Evolutionary conservation across 306 rosid species (phyloP).

Genomic region (Carpinus viminea): DNA sequence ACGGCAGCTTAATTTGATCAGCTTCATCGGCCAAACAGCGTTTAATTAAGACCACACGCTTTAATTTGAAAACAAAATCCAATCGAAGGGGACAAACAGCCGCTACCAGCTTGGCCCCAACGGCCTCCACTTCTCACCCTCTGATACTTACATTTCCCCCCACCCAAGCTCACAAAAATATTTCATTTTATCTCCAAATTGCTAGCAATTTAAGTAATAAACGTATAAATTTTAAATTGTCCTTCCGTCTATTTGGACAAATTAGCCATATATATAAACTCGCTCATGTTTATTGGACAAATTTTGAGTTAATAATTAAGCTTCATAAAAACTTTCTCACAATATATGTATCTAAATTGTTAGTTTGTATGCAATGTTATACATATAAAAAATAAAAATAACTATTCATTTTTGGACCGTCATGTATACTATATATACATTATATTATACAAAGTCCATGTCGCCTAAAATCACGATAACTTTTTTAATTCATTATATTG

Average conservation of each 20-base stretch:
- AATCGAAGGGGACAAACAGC: constrained; percentile 52
- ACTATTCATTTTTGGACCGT: constrained; percentile 18
- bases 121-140: constrained; percentile 14
- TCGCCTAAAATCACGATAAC: constrained; percentile 22
- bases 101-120: constrained; percentile 45
- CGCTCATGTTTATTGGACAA: too few species aligned
- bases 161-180: neutral
- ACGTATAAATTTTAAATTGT: too few species aligned
- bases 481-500: constrained; percentile 5
- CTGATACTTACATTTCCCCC: neutral
- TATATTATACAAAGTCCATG: constrained; percentile 38
- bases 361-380: neutral
- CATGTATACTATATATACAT: constrained; percentile 7
- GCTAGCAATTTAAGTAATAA: too few species aligned
- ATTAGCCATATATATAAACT: too few species aligned
- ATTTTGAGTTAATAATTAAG: too few species aligned
- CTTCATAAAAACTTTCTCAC: too few species aligned
- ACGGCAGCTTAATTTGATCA: constrained; percentile 19
- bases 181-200: too few species aligned
- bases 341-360: too few species aligned
- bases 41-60: constrained; percentile 26
- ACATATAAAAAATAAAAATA: neutral
- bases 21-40: neutral
- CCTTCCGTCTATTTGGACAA: too few species aligned
- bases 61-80: constrained; percentile 28